Conservation (phyloP, 257 asterid genomes). For the Nicotiana undulata region DNA sequence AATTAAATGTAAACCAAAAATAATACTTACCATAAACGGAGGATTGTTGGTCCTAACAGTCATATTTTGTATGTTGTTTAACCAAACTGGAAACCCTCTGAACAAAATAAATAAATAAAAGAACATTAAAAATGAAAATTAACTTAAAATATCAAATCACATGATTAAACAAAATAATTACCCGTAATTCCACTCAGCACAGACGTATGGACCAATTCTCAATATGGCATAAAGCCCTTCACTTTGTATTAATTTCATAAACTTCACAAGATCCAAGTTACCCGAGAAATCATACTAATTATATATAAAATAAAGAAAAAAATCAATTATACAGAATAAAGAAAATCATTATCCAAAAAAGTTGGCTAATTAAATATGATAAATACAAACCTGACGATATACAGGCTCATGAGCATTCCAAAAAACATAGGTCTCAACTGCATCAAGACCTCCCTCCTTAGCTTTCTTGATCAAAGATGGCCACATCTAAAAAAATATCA, state of each 20-base stretch:
- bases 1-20: background rate
- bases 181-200: constrained; percentile 50
- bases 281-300: constrained; percentile 32
- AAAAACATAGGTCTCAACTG: constrained; percentile 41
- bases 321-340: background rate
- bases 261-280: constrained; percentile 25
- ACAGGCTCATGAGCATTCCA: constrained; percentile 50
- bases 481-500: constrained; percentile 28
- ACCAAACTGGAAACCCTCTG: constrained; percentile 49
- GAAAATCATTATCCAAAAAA: background rate
- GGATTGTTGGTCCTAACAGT: constrained; percentile 30
- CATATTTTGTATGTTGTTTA: constrained; percentile 24
- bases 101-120: background rate
- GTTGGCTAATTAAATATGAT: background rate
- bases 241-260: constrained; percentile 26
- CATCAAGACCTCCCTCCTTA: constrained; percentile 41
- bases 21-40: constrained; percentile 23
- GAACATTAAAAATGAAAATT: background rate
- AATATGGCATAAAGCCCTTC: constrained; percentile 39
- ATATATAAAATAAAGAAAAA: background rate
- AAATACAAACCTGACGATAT: constrained; percentile 21
- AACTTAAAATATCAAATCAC: background rate
- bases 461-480: constrained; percentile 32
- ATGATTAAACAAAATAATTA: background rate
- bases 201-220: constrained; percentile 46